Evolutionary conservation across 2,329 filamentous ascomycete species (phyloP).

Genomic region (Ophiostoma quercus): DNA sequence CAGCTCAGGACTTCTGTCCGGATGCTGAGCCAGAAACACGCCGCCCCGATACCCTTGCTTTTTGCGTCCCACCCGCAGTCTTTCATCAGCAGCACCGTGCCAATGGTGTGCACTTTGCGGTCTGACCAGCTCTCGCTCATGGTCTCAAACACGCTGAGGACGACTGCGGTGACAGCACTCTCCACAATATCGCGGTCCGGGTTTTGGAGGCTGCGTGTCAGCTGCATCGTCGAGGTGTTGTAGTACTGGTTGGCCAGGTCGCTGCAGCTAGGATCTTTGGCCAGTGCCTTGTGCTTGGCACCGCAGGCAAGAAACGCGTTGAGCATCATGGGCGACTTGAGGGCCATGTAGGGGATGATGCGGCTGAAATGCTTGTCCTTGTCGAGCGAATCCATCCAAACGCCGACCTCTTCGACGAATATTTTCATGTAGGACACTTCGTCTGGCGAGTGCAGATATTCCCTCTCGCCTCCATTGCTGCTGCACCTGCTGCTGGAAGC

Average conservation of each 20-base stretch:
- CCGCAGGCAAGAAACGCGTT: slow-evolving; percentile 88
- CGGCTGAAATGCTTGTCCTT: slow-evolving; percentile 79
- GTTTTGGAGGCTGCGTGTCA: slow-evolving; percentile 73
- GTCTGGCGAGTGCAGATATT: slow-evolving; percentile 67
- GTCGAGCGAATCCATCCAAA: slow-evolving; percentile 94
- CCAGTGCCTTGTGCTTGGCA: slow-evolving; percentile 70
- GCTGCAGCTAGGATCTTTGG: slow-evolving; percentile 64
- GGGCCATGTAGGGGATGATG: slow-evolving; percentile 73
- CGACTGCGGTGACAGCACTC: slow-evolving; percentile 80
- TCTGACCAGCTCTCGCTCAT: slow-evolving; percentile 77
- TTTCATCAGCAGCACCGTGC: slow-evolving; percentile 77
- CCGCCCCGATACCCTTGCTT: slow-evolving; percentile 71
- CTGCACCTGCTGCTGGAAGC: not conserved
- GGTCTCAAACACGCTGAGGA: slow-evolving; percentile 87
- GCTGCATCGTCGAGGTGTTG: slow-evolving; percentile 72
- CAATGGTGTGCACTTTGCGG: slow-evolving; percentile 84
- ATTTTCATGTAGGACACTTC: slow-evolving; percentile 87
- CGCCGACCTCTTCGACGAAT: slow-evolving; percentile 81
- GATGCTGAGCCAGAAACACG: slow-evolving; percentile 93
- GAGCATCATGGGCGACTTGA: slow-evolving; percentile 79
- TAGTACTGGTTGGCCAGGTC: slow-evolving; percentile 60
- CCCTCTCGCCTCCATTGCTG: slow-evolving; percentile 39
- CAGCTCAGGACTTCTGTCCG: slow-evolving; percentile 87
- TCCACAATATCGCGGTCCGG: slow-evolving; percentile 77
- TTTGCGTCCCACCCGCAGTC: slow-evolving; percentile 84